A percentile compares a stretch with the other conserved stretches of the same genome.
Evolutionary conservation across 2,329 filamentous ascomycete species (phyloP).

Genomic region (Spiromastix sp.): DNA sequence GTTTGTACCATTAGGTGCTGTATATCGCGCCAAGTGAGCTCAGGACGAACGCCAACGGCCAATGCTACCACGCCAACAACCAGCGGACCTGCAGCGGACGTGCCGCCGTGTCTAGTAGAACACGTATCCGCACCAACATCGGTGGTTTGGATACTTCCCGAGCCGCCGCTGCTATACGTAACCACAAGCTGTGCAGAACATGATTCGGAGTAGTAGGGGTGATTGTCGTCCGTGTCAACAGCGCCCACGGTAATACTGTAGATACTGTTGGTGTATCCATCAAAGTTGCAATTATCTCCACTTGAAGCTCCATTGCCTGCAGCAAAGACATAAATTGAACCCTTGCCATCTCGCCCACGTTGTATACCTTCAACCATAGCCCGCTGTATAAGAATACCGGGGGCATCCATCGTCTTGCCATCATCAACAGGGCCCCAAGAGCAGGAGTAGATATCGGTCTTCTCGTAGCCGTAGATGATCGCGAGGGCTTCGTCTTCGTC

Average conservation of each 20-base stretch:
- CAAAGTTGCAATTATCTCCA: constrained; percentile 98
- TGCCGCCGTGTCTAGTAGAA: constrained; percentile 77
- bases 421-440: constrained; percentile 97
- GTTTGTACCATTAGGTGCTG: constrained; percentile 84
- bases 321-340: constrained; percentile 93
- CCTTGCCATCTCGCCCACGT: constrained; percentile 69
- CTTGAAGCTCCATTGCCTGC: constrained; percentile 81
- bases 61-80: constrained; percentile 88
- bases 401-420: constrained; percentile 85
- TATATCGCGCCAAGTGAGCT: constrained; percentile 86
- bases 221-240: constrained; percentile 74
- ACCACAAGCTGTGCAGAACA: constrained; percentile 94
- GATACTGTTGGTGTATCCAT: constrained; percentile 98
- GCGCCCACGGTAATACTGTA: constrained; percentile 97
- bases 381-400: constrained; percentile 73
- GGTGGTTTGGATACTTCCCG: constrained; percentile 89
- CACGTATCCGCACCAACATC: constrained; percentile 80
- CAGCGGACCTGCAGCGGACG: constrained; percentile 86
- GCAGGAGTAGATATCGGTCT: constrained; percentile 96
- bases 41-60: constrained; percentile 71
- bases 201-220: constrained; percentile 92
- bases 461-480: constrained; percentile 82
- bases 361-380: constrained; percentile 91
- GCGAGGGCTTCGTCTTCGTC: constrained; percentile 88
- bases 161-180: constrained; percentile 85